Percentiles rank a stretch among this genome's conserved stretches.
Evolutionary conservation across 202 grass and related monocot genomes (phyloP).

Genomic region (Schoenoplectus triqueter): DNA sequence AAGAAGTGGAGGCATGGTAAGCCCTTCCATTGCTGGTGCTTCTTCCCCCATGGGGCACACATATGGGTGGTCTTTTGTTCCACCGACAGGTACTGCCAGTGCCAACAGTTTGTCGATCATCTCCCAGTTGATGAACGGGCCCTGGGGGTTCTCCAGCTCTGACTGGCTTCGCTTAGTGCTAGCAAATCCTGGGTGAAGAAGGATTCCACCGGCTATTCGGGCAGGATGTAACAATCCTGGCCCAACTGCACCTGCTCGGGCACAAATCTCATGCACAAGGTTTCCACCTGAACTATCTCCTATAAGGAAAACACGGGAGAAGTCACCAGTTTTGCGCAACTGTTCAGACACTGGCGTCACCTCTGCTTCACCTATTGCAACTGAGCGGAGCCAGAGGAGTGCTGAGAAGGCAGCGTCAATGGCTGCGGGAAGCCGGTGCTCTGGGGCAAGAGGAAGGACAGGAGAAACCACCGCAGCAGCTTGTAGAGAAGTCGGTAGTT

Average conservation of each 20-base stretch:
- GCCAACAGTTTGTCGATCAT: slow-evolving; percentile 58
- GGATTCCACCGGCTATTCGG: slow-evolving; percentile 52
- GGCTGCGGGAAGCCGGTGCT: slow-evolving; percentile 55
- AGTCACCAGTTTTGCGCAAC: slow-evolving; percentile 41
- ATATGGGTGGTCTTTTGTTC: slow-evolving; percentile 58
- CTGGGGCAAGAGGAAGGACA: slow-evolving; percentile 54
- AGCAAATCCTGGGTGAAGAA: slow-evolving; percentile 57
- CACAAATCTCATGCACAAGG: slow-evolving; percentile 59
- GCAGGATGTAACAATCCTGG: slow-evolving; percentile 11
- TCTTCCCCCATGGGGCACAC: slow-evolving; percentile 44
- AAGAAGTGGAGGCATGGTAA: slow-evolving; percentile 52
- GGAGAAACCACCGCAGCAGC: slow-evolving; percentile 48
- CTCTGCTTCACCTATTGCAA: background rate
- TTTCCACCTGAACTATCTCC: slow-evolving; percentile 70
- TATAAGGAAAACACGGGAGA: slow-evolving; percentile 68
- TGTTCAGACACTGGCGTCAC: background rate
- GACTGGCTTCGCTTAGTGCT: slow-evolving; percentile 47
- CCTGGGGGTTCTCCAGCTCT: slow-evolving; percentile 52
- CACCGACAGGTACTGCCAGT: slow-evolving; percentile 45
- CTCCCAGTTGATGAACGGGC: slow-evolving; percentile 49
- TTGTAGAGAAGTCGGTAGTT: slow-evolving; percentile 21
- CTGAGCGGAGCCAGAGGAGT: slow-evolving; percentile 47
- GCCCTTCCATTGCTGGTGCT: slow-evolving; percentile 40
- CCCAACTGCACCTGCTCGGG: background rate
- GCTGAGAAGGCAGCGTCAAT: slow-evolving; percentile 44